Base-by-base conservation (phyloP, 495 filamentous ascomycete species). In the Tuber borchii region DNA sequence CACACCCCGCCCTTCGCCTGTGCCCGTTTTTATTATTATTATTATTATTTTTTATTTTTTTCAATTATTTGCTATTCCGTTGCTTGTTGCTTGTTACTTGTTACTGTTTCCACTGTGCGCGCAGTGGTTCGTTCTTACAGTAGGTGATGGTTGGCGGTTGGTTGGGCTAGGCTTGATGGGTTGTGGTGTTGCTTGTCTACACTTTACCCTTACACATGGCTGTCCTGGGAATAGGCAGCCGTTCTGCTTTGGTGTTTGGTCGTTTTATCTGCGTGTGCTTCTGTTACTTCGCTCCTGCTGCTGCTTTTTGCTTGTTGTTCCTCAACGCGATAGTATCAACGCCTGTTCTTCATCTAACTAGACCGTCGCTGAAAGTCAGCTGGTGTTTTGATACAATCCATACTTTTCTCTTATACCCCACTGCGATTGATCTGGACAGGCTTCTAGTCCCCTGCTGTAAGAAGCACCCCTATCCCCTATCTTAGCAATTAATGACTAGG, bases 181-280 rank as follows among this genome's bases (percentile, higher is more conserved):
- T 65, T 65, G 56, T 17, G 56, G n/a, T 31, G 56, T 65, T 65
- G 56, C 56, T 65, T 17, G 56, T 48, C 76, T 71, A 69, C 78
- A 79, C 76, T 79, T 79, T 79, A 79, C 78, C 78, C 76, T 76
- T 75, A 79, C 70, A 78, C 71, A 78, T 79, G 73, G 76, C 76
- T 77, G 73, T 40, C 73, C 73, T 76, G 78, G 78, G 76, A 75
- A 79, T 79, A 75, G 78, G 75, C 73, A 79, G 61, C 77, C 75
- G 75, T 80, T 79, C 76, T 56, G 75, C 76, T 75, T 45, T 76
- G 56, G 76, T 78, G 78, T 81, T 81, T 81, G 79, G 78, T 70
- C 73, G 76, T 78, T 79, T 79, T 79, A 79, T 70, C 75, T 79
- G 78, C 73, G 73, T 69, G 74, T 79, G 72, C 68, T 74, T 73